Evolutionary conservation across 192 early-diverging fungal species (phyloP).

Genomic region (Obelidium mucronatum): DNA sequence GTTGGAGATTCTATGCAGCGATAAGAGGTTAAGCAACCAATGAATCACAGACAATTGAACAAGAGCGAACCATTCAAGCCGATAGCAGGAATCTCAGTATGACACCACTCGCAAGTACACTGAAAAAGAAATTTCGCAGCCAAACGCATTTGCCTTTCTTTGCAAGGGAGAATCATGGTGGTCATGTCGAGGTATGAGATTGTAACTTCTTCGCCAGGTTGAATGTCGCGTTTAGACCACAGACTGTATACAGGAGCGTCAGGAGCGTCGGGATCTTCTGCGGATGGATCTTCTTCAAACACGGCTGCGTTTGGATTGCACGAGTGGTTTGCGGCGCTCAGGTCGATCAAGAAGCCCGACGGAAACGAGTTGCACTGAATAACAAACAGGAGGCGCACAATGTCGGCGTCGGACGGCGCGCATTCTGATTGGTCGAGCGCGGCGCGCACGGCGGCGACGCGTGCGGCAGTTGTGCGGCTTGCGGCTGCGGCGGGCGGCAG

Average conservation of each 20-base stretch:
- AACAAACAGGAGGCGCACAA: constrained; percentile 20
- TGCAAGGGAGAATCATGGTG: neutral
- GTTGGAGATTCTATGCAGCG: neutral
- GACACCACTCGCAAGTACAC: constrained; percentile 17
- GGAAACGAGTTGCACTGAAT: constrained; percentile 38
- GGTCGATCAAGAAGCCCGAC: constrained; percentile 7
- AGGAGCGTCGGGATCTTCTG: neutral
- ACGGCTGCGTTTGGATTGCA: constrained; percentile 25
- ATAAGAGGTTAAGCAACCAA: no score
- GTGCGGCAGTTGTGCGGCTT: neutral
- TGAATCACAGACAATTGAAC: no score
- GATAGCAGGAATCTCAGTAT: neutral
- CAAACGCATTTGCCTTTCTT: neutral
- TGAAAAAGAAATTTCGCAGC: constrained; percentile 12
- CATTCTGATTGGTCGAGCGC: neutral
- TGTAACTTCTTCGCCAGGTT: constrained; percentile 19
- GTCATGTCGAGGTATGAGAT: constrained; percentile 29
- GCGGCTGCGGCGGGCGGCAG: neutral
- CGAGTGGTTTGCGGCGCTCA: constrained; percentile 33
- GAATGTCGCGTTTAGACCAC: constrained; percentile 16
- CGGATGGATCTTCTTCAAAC: neutral
- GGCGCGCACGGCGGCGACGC: neutral
- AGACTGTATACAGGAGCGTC: neutral
- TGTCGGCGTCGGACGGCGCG: neutral
- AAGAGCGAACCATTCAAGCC: neutral